Conservation (phyloP, 495 filamentous ascomycete genomes). For the Penicillium mononematosum region DNA sequence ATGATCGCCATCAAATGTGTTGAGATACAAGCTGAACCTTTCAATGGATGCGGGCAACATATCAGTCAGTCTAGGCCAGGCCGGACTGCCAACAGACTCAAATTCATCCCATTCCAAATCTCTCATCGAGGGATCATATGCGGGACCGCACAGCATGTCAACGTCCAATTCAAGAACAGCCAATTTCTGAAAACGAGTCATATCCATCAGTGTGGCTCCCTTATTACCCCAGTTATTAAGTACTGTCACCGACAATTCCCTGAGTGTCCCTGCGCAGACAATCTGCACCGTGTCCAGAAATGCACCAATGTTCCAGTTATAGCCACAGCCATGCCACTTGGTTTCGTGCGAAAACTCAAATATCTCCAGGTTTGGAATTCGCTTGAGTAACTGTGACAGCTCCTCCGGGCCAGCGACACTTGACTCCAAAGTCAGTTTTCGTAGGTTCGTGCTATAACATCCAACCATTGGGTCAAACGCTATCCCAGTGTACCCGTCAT, state of each 20-base stretch:
- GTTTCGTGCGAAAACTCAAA: constrained; percentile 16
- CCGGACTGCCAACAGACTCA: neutral
- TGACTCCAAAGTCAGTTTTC: neutral
- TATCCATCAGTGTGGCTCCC: neutral
- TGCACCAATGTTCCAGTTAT: constrained; percentile 11
- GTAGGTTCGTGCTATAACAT: neutral
- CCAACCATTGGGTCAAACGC: neutral
- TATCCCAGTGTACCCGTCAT: neutral
- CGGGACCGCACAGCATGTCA: neutral
- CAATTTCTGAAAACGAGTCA: neutral
- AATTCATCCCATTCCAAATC: neutral
- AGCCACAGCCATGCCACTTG: constrained; percentile 16
- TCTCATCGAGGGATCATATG: neutral
- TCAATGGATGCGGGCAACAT: neutral
- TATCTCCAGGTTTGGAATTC: constrained; percentile 15
- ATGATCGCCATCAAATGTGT: neutral
- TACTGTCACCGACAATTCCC: neutral
- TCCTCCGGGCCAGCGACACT: neutral
- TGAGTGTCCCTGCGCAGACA: neutral
- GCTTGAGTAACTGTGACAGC: constrained; percentile 6
- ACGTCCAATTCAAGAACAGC: neutral
- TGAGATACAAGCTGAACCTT: neutral
- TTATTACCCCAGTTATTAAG: neutral
- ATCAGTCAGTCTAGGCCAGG: neutral
- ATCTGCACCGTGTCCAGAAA: neutral